These are phyloP conservation scores for Tuber borchii DNA, from an alignment of 495 filamentous ascomycete species.

Conservation along the genomic window DNA sequence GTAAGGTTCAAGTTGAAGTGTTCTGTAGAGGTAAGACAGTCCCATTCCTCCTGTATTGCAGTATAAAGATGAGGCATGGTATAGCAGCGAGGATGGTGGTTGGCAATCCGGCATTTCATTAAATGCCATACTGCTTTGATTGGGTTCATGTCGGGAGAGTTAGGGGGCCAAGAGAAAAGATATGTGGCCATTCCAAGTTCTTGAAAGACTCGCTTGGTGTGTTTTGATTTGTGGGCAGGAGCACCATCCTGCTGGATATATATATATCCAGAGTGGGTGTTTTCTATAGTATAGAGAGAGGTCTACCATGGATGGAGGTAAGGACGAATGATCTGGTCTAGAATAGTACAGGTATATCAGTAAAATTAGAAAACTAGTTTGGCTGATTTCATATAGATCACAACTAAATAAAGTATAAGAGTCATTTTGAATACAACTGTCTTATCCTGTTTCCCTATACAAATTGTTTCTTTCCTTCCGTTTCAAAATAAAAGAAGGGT, in stretches of 20 bases:
- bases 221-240: background rate
- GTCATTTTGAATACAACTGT: too few relatives aligned
- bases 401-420: too few relatives aligned
- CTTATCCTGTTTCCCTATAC: too few relatives aligned
- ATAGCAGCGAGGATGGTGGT: background rate
- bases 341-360: too few relatives aligned
- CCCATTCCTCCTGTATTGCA: conserved; percentile 11
- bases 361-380: too few relatives aligned
- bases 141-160: conserved; percentile 15
- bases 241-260: conserved; percentile 12
- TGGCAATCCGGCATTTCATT: conserved; percentile 8
- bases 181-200: conserved; percentile 7
- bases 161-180: conserved; percentile 9
- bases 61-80: conserved; percentile 3
- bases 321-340: too few relatives aligned
- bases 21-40: conserved; percentile 1
- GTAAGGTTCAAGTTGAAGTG: background rate
- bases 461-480: too few relatives aligned
- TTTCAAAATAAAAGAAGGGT: too few relatives aligned
- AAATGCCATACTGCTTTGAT: conserved; percentile 19
- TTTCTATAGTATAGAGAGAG: background rate
- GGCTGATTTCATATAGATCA: too few relatives aligned
- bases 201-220: background rate
- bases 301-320: too few relatives aligned
- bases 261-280: background rate